These are phyloP conservation scores for Monosporascus sp. DNA, from an alignment of 2,329 filamentous ascomycete genomes.

Conservation along the genomic window DNA sequence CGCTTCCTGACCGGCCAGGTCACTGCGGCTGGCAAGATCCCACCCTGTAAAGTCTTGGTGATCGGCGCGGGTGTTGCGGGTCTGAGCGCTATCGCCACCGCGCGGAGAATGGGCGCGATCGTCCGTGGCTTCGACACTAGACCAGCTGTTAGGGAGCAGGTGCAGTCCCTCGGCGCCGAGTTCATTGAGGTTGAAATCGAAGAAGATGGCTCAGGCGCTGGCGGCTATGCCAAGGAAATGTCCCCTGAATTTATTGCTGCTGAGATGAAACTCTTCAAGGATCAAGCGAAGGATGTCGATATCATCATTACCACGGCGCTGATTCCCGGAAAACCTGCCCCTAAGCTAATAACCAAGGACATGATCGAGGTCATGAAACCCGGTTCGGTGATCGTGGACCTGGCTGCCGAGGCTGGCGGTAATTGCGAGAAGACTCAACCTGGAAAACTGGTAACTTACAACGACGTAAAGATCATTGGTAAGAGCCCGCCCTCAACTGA, in stretches of 20 bases:
- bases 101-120: constrained; percentile 79
- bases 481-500: constrained; percentile 18
- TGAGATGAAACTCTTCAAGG: constrained; percentile 87
- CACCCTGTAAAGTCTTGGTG: constrained; percentile 82
- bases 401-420: constrained; percentile 81
- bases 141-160: constrained; percentile 79
- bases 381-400: constrained; percentile 80
- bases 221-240: constrained; percentile 91
- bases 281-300: constrained; percentile 82
- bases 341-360: constrained; percentile 74
- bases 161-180: constrained; percentile 83
- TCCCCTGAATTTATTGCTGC: constrained; percentile 89
- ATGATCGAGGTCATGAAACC: constrained; percentile 85
- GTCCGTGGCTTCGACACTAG: constrained; percentile 90
- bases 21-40: constrained; percentile 85
- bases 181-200: constrained; percentile 82
- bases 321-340: constrained; percentile 78
- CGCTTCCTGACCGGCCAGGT: constrained; percentile 85
- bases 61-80: constrained; percentile 89
- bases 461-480: constrained; percentile 82
- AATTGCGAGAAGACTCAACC: constrained; percentile 80
- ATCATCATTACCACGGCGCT: constrained; percentile 91
- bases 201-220: constrained; percentile 78
- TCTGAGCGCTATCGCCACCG: constrained; percentile 80
- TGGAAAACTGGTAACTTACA: constrained; percentile 63